Evolutionary conservation across 305 asterid species (phyloP).

Genomic region (Nicotiana rustica): DNA sequence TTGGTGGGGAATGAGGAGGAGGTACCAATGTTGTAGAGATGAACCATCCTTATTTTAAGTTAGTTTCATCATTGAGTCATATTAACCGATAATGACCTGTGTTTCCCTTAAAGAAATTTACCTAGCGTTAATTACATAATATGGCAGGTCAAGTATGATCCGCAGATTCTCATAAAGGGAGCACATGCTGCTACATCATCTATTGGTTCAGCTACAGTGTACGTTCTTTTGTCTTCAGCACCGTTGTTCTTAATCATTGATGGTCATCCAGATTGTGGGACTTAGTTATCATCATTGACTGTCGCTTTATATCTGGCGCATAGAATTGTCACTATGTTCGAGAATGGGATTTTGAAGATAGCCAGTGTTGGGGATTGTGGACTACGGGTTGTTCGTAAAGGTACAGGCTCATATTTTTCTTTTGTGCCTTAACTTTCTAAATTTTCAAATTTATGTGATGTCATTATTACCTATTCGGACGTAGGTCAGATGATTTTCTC

Average conservation of each 20-base stretch:
- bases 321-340: slow-evolving; percentile 84
- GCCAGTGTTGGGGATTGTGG: slow-evolving; percentile 95
- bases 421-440: background rate
- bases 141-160: slow-evolving; percentile 71
- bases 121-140: background rate
- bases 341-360: slow-evolving; percentile 74
- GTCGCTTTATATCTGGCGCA: slow-evolving; percentile 32
- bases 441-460: background rate
- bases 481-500: slow-evolving; percentile 75
- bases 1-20: slow-evolving; percentile 78
- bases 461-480: slow-evolving; percentile 25
- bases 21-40: slow-evolving; percentile 49
- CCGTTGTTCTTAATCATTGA: background rate
- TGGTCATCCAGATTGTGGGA: slow-evolving; percentile 6
- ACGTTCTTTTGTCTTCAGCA: slow-evolving; percentile 42
- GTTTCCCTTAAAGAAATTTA: background rate
- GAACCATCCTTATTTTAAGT: background rate
- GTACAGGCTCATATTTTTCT: slow-evolving; percentile 38
- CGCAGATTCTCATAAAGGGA: slow-evolving; percentile 72
- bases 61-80: background rate
- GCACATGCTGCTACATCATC: slow-evolving; percentile 88
- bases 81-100: background rate
- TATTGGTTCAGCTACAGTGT: slow-evolving; percentile 88
- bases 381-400: slow-evolving; percentile 70
- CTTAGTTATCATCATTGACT: slow-evolving; percentile 13